Evolutionary conservation across 768 basidiomycete species (phyloP), one percentile per base, ranked within the genome.

Genomic region (Hygrophorus pudorinus): DNA sequence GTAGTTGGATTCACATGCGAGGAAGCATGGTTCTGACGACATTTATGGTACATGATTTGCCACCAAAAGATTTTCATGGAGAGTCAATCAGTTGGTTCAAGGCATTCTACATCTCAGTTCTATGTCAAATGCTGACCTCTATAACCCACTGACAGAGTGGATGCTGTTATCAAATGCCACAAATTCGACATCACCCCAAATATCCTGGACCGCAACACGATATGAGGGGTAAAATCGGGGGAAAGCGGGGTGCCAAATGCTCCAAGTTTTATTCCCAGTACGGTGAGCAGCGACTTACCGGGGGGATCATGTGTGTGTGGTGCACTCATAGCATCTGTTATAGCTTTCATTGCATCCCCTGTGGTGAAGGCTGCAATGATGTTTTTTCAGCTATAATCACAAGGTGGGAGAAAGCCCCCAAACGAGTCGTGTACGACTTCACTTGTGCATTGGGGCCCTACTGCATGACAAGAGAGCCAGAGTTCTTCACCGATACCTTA

Each of bases 361-460:
- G 48, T 9, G 59, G 53, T 1, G 66, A 67, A 48, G 65, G 66
- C 3, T 35, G 60, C 1, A 66, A 68, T 44, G 61, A 67, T 49
- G 62, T n/a, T n/a, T n/a, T n/a, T n/a, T n/a, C n/a, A n/a, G n/a
- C n/a, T n/a, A n/a, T n/a, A n/a, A n/a, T n/a, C n/a, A n/a, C n/a
- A n/a, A n/a, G n/a, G n/a, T n/a, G n/a, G n/a, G n/a, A n/a, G n/a
- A n/a, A n/a, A n/a, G 55, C 62, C 0, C 64, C 61, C 7, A 48
- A 54, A 18, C 35, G 48, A 4, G 44, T 65, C 9, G 45, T 61
- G 8, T 61, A 61, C 35, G 56, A 60, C 34, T 61, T 58, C 44
- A 56, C 54, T 2, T 61, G 59, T 35, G 57, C 51, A 27, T 49
- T 64, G 1, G 60, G 56, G 2, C 59, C 64, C 5, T 65, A 65